Conservation (phyloP, 1,139 yeast species). For the Hyphopichia fennica region DNA sequence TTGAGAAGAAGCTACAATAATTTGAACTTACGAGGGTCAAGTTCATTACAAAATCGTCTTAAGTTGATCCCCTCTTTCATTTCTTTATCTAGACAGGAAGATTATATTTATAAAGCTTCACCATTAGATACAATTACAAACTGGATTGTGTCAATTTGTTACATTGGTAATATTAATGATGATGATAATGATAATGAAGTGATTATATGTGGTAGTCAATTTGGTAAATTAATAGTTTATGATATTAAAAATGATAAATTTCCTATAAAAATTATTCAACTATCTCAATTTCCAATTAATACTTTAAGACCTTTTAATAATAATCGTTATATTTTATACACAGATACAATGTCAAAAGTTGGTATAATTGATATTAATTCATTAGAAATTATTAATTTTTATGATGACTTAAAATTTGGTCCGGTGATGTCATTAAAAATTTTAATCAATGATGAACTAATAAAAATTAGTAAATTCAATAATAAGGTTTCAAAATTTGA, state of each 20-base stretch:
- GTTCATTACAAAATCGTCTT: slow-evolving; percentile 16
- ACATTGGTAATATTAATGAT: slow-evolving; percentile 7
- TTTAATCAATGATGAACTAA: slow-evolving; percentile 5
- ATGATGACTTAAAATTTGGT: slow-evolving; percentile 27
- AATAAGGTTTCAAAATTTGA: slow-evolving; percentile 13
- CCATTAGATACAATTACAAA: slow-evolving; percentile 20
- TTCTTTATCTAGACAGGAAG: slow-evolving; percentile 5
- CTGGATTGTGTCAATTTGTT: slow-evolving; percentile 24
- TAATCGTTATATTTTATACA: slow-evolving; percentile 21
- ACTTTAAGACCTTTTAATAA: slow-evolving; percentile 18
- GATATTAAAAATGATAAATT: slow-evolving; percentile 15
- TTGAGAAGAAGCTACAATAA: slow-evolving; percentile 12
- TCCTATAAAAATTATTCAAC: slow-evolving; percentile 15
- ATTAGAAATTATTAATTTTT: slow-evolving; percentile 17
- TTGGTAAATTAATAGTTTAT: slow-evolving; percentile 29
- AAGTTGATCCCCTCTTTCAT: slow-evolving; percentile 2
- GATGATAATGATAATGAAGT: slow-evolving; percentile 8
- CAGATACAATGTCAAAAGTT: slow-evolving; percentile 33
- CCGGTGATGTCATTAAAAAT: slow-evolving; percentile 21
- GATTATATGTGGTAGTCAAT: slow-evolving; percentile 34
- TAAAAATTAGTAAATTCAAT: slow-evolving; percentile 5
- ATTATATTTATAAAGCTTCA: slow-evolving; percentile 18
- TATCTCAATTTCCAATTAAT: slow-evolving; percentile 31
- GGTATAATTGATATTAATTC: slow-evolving; percentile 27
- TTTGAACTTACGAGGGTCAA: slow-evolving; percentile 6